Evolutionary conservation across 768 basidiomycete species (phyloP), one percentile per base, ranked within the genome.

Genomic region (Psilocybe sp.): DNA sequence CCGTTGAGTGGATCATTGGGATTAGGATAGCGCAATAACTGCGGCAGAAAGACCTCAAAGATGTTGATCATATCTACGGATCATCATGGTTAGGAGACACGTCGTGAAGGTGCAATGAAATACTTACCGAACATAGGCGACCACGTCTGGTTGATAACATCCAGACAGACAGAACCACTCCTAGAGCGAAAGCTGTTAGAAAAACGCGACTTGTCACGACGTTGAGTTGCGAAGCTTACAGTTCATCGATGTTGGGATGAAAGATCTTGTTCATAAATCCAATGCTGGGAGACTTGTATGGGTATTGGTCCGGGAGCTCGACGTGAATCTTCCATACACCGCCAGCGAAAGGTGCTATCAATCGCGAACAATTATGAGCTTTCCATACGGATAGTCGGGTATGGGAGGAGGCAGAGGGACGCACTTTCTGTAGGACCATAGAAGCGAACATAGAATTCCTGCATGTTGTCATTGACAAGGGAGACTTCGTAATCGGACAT

Each of bases 241-340:
- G 74, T 70, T 99, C 97, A 71, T 99, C 97, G 63, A 99, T 99
- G 64, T 99, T 99, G 15, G 97, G 97, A 61, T 98, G 97, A 66
- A 97, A 98, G 68, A 99, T 98, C 87, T 98, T 98, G 81, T 99
- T 99, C 92, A 97, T 95, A 72, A 99, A 99, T 1, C 97, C 97
- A 58, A 99, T 99, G 64, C 92, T 94, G 5, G 97, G 97, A 23
- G 92, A 96, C 71, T 98, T 98, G 83, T 88, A 99, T 2, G 97
- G 97, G 65, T 98, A 99, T 69, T 97, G 93, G 56, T 98, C 93
- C 18, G 96, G 97, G 16, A 99, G 79, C 66, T 99, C 97, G 51
- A 99, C 97, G 63, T 99, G 97, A 53, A 99, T 95, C 80, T 96
- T 97, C 97, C 97, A 99, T 47, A 94, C 89, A 34, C 97, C 97